Percentiles rank a stretch among this genome's conserved stretches.
Evolutionary conservation across 192 early-diverging fungal species (phyloP).

Genomic region (Coemansia sp.): DNA sequence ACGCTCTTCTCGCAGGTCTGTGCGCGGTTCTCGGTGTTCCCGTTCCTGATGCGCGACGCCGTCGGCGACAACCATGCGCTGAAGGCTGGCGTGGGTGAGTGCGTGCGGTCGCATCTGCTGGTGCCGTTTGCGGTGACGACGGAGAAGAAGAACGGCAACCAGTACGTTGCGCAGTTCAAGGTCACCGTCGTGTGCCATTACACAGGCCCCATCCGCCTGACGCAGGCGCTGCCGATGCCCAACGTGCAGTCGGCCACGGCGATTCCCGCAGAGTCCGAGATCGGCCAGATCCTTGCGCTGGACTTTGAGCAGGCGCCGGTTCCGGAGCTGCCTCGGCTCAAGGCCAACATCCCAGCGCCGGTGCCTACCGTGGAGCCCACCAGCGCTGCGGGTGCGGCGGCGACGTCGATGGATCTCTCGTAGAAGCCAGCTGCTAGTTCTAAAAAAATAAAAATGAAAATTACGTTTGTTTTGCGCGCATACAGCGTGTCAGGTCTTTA

Average conservation of each 20-base stretch:
- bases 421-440: slow-evolving; percentile 2
- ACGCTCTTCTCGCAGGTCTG: slow-evolving; percentile 64
- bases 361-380: slow-evolving; percentile 1
- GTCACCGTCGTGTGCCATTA: slow-evolving; percentile 64
- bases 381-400: neutral
- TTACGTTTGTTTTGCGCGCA: too few species aligned
- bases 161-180: slow-evolving; percentile 74
- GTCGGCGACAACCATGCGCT: slow-evolving; percentile 27
- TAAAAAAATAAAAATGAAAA: neutral
- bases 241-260: slow-evolving; percentile 71
- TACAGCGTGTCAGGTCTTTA: too few species aligned
- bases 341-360: slow-evolving; percentile 27
- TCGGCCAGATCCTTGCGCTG: slow-evolving; percentile 47
- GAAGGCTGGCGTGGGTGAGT: slow-evolving; percentile 68
- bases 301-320: slow-evolving; percentile 28
- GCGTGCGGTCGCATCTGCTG: slow-evolving; percentile 63
- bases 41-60: slow-evolving; percentile 64
- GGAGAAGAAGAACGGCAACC: slow-evolving; percentile 51
- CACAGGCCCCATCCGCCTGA: slow-evolving; percentile 67
- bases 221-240: slow-evolving; percentile 64
- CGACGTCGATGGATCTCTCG: neutral
- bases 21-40: slow-evolving; percentile 68
- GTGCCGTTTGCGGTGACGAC: slow-evolving; percentile 64
- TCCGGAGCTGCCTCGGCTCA: slow-evolving; percentile 50
- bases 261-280: slow-evolving; percentile 54